Evolutionary conservation across 1,284 basidiomycete genomes (phyloP).

Genomic region (Ustilago loliicola): DNA sequence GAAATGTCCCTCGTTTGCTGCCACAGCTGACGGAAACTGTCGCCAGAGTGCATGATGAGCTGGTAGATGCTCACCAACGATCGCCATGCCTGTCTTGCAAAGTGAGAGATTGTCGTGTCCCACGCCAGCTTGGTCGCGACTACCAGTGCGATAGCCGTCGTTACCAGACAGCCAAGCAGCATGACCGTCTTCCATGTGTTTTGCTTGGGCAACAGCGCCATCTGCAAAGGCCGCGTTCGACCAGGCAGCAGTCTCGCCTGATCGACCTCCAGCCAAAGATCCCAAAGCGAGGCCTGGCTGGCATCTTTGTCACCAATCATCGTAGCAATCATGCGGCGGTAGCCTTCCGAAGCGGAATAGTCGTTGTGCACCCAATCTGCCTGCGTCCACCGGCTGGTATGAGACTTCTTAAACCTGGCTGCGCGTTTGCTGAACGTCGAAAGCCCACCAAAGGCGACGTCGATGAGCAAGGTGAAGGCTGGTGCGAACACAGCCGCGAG

Average conservation of each 20-base stretch:
- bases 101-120: constrained; percentile 39
- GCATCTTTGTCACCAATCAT: constrained; percentile 34
- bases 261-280: constrained; percentile 30
- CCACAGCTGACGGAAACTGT: constrained; percentile 32
- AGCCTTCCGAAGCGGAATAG: constrained; percentile 44
- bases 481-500: constrained; percentile 45
- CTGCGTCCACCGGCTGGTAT: constrained; percentile 31
- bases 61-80: constrained; percentile 37
- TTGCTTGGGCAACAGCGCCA: constrained; percentile 33
- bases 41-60: constrained; percentile 31
- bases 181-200: constrained; percentile 30
- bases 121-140: constrained; percentile 35
- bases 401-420: constrained; percentile 21
- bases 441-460: constrained; percentile 21
- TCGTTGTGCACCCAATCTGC: constrained; percentile 55
- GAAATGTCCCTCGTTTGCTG: constrained; percentile 25
- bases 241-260: constrained; percentile 35
- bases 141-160: constrained; percentile 21
- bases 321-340: constrained; percentile 40
- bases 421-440: constrained; percentile 31
- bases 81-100: constrained; percentile 38
- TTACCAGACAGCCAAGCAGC: constrained; percentile 35
- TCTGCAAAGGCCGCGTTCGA: constrained; percentile 28
- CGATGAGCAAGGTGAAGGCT: constrained; percentile 34
- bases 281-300: constrained; percentile 30